Base-by-base conservation (phyloP, 192 early-diverging fungal species). In the Coemansia asiatica region DNA sequence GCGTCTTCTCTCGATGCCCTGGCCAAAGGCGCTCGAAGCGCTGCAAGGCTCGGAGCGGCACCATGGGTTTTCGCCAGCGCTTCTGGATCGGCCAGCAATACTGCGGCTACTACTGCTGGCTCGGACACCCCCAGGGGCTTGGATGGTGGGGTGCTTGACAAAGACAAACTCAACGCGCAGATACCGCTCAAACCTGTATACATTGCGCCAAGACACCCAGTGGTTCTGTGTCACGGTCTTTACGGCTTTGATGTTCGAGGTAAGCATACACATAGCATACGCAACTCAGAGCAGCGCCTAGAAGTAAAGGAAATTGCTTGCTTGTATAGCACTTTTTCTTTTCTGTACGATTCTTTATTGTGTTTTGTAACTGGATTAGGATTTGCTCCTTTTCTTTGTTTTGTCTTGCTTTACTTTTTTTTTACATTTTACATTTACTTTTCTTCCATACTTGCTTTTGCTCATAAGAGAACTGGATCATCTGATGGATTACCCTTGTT, bases 221-320 rank as follows among this genome's bases (percentile, higher is more conserved):
- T 96, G 33, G 91, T 95, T 2, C 83, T 96, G 8, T 95, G 93
- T 67, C 94, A 96, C 69, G 95, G 78, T 5, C 83, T 97, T 21
- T 97, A 93, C 76, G 95, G 95, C 2, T 97, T 93, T 64, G 94
- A 97, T 75, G 89, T 89, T 47, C 82, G 84, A 36, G 48, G 61
- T 62, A 51, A 51, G 60, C 44, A 56, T 55, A 64, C 48, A 18
- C 4, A 50, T 4, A 4, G 22, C 48, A 50, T 4, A 23, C 6
- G n/a, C n/a, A n/a, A n/a, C n/a, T n/a, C n/a, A n/a, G n/a, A n/a
- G n/a, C n/a, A n/a, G n/a, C n/a, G n/a, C n/a, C n/a, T n/a, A n/a
- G n/a, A n/a, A n/a, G n/a, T n/a, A n/a, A n/a, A n/a, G n/a, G n/a
- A n/a, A n/a, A n/a, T n/a, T n/a, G n/a, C n/a, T n/a, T n/a, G n/a